phyloP scores from a whole-genome alignment of 164 flowering plant genomes.

The Houttuynia cordata region DNA sequence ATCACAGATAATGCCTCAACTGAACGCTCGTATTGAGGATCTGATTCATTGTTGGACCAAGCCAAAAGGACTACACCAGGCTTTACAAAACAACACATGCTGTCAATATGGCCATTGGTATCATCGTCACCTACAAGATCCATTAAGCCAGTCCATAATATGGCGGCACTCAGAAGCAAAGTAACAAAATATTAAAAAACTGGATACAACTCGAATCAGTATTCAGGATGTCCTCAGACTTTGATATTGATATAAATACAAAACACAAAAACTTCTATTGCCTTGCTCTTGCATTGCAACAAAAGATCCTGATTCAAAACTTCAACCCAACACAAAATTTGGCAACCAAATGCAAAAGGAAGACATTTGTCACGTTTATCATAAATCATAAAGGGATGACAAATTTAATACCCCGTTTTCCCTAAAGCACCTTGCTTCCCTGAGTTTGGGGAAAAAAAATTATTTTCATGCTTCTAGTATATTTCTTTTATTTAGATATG shows the following conservation, averaged over 20 bases:
- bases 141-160: background rate
- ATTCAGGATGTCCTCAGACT: background rate
- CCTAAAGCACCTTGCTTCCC: background rate
- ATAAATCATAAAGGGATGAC: background rate
- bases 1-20: conserved; percentile 66
- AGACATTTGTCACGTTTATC: no score
- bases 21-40: conserved; percentile 76
- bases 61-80: conserved; percentile 88
- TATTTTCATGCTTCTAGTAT: no score
- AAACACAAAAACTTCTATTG: background rate
- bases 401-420: no score
- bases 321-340: background rate
- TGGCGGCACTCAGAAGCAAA: no score
- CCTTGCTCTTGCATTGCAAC: background rate
- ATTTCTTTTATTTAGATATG: no score
- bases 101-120: conserved; percentile 96
- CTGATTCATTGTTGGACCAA: conserved; percentile 88
- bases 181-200: no score
- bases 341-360: background rate
- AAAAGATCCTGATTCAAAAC: no score
- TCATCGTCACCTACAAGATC: conserved; percentile 79
- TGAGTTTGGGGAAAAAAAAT: background rate
- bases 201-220: background rate
- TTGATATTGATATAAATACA: no score
- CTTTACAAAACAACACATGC: conserved; percentile 92